Evolutionary conservation across 257 asterid species (phyloP).

Genomic region (Plantago ovata): DNA sequence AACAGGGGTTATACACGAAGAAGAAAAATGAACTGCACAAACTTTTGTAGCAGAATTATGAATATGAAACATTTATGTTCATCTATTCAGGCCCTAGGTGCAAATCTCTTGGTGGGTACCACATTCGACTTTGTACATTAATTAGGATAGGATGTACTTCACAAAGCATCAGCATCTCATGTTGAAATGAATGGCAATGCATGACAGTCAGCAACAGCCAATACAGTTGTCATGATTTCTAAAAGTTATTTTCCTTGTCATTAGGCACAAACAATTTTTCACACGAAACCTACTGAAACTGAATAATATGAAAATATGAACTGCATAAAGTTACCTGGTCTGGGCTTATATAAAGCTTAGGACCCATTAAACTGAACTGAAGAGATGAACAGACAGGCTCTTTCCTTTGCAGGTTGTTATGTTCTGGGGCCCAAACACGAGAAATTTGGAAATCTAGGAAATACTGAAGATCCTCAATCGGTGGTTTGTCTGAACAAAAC

Average conservation of each 20-base stretch:
- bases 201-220: neutral
- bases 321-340: constrained; percentile 70
- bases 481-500: constrained; percentile 83
- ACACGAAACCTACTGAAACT: neutral
- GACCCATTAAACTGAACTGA: constrained; percentile 98
- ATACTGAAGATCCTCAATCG: constrained; percentile 97
- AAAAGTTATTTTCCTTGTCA: too few relatives aligned
- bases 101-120: neutral
- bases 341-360: constrained; percentile 89
- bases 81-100: neutral
- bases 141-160: neutral
- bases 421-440: constrained; percentile 98
- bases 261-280: neutral
- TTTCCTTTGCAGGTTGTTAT: constrained; percentile 74
- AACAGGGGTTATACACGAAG: too few relatives aligned
- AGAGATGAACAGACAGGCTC: constrained; percentile 91
- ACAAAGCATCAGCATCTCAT: neutral
- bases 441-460: constrained; percentile 94
- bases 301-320: neutral
- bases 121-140: neutral
- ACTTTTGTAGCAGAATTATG: too few relatives aligned
- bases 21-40: too few relatives aligned
- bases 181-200: neutral
- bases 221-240: neutral
- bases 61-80: neutral